Evolutionary conservation across 2,329 filamentous ascomycete genomes (phyloP), one percentile per base, ranked within the genome.

Genomic region (Aciculosporium take): DNA sequence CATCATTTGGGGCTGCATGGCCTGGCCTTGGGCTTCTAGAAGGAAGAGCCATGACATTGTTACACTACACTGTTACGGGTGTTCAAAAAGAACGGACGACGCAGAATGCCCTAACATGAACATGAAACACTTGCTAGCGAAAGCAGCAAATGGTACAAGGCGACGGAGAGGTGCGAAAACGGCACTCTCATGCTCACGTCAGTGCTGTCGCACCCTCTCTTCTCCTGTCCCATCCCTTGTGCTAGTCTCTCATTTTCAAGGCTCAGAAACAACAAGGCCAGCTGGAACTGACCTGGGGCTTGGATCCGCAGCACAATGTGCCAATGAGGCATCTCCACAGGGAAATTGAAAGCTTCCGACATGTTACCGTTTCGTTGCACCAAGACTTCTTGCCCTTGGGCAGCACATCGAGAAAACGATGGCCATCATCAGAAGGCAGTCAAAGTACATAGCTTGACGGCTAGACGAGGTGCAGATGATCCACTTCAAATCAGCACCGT

Each of bases 1-100:
- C n/a, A n/a, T n/a, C n/a, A n/a, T n/a, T n/a, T n/a, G n/a, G n/a
- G n/a, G n/a, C n/a, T n/a, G n/a, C n/a, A n/a, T n/a, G n/a, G n/a
- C n/a, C n/a, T n/a, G n/a, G n/a, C n/a, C n/a, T n/a, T n/a, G n/a
- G 28, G 20, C 37, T 39, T 39, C 37, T 39, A 39, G 28, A 39
- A 39, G 28, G 28, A 39, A 39, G 28, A 30, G 34, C 20, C n/a
- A 24, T 9, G 28, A 17, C 37, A 23, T 31, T 25, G 37, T 30
- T 38, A 30, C 37, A 38, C 37, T 4, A n/a, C 15, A 20, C 24
- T 29, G 7, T n/a, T n/a, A n/a, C n/a, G 36, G 27, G 17, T 18
- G 12, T 38, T 33, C 17, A 13, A 3, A 12, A 20, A 33, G 9
- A 33, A 18, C 31, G 18, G 18, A 36, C 23, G n/a, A 9, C n/a